A percentile compares a stretch with the other conserved stretches of the same genome.
Conservation (phyloP, 208 protist species). For the Trypanosoma platydactyli region DNA sequence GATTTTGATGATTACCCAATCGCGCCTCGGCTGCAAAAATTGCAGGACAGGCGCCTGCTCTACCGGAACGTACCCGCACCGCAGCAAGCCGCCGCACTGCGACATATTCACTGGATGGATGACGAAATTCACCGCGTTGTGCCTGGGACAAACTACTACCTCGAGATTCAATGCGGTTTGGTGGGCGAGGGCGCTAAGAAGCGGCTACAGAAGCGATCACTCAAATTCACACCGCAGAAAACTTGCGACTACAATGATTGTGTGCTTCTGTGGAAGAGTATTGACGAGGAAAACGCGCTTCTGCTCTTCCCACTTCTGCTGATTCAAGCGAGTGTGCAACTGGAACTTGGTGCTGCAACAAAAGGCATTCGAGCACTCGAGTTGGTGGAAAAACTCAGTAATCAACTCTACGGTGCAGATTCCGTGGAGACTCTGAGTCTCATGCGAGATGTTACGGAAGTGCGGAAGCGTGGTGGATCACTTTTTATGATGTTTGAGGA, state of each 20-base stretch:
- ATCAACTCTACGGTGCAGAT: constrained; percentile 26
- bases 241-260: constrained; percentile 23
- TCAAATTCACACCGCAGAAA: constrained; percentile 20
- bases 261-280: constrained; percentile 18
- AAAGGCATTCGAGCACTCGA: constrained; percentile 31
- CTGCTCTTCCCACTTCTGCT: constrained; percentile 26
- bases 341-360: constrained; percentile 30
- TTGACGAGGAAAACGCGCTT: constrained; percentile 34
- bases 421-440: constrained; percentile 26
- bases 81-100: constrained; percentile 12
- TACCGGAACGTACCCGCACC: constrained; percentile 22
- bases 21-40: constrained; percentile 10
- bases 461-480: constrained; percentile 21
- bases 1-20: constrained; percentile 3
- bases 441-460: constrained; percentile 28
- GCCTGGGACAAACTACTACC: constrained; percentile 23
- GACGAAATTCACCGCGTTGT: constrained; percentile 26
- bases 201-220: constrained; percentile 10
- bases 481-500: constrained; percentile 42
- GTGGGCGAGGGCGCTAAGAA: constrained; percentile 25
- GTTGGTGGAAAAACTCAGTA: constrained; percentile 22
- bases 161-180: constrained; percentile 25
- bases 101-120: constrained; percentile 25
- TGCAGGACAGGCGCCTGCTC: constrained; percentile 16
- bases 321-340: constrained; percentile 28